These are phyloP conservation scores for Gossypium davidsonii DNA, from an alignment of 441 rosid genomes.

Conservation along the genomic window DNA sequence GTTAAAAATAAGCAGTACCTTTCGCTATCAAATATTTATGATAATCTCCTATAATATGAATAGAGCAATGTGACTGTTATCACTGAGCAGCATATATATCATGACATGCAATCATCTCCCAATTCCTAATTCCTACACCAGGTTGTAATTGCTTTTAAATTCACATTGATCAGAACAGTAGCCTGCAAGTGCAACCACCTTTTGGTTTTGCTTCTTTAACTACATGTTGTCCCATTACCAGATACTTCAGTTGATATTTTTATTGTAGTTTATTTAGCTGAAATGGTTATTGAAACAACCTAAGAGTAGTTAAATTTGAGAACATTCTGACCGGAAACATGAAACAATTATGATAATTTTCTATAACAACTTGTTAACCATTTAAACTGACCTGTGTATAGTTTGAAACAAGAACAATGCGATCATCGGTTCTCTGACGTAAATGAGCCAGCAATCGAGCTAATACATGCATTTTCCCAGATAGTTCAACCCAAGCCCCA, in stretches of 20 bases:
- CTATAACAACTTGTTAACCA: not conserved
- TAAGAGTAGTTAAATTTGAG: not conserved
- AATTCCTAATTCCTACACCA: not conserved
- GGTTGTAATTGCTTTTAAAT: not conserved
- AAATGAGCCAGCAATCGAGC: conserved; percentile 83
- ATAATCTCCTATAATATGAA: not conserved
- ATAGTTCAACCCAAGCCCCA: conserved; percentile 96
- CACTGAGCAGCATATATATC: not conserved
- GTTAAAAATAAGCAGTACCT: not conserved
- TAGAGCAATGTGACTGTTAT: not conserved
- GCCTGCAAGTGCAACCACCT: not conserved
- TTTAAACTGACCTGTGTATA: conserved; percentile 72
- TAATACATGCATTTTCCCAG: conserved; percentile 97
- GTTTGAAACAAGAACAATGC: conserved; percentile 96
- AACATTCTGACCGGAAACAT: not conserved
- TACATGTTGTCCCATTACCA: not conserved
- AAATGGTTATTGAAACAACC: not conserved
- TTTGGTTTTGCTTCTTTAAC: not conserved
- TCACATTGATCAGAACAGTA: not conserved
- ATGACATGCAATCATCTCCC: not conserved
- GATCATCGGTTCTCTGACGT: conserved; percentile 73
- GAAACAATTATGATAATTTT: conserved; percentile 11
- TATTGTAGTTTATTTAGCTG: not conserved
- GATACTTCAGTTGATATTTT: not conserved
- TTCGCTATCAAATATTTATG: not conserved